Percentiles rank a stretch among this genome's conserved stretches.
These are phyloP conservation scores for Trichoderma brevicompactum DNA, from an alignment of 2,329 filamentous ascomycete species.

Conservation along the genomic window DNA sequence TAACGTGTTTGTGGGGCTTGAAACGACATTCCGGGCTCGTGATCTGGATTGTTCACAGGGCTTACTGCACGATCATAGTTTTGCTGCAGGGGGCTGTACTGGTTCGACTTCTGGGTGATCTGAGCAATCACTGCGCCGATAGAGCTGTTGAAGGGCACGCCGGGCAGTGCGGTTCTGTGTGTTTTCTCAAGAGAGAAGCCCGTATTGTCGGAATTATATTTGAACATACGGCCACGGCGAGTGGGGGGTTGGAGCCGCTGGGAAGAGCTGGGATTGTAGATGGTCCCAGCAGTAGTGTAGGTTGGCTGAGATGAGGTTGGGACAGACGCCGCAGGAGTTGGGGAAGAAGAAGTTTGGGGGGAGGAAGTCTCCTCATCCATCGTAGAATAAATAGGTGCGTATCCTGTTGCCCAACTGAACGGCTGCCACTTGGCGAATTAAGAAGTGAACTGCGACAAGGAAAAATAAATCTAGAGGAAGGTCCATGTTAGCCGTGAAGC, in stretches of 20 bases:
- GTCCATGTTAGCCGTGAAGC: slow-evolving; percentile 38
- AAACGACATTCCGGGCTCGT: slow-evolving; percentile 37
- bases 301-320: slow-evolving; percentile 43
- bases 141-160: slow-evolving; percentile 32
- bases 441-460: background rate
- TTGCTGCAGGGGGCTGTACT: slow-evolving; percentile 59
- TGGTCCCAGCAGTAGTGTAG: slow-evolving; percentile 62
- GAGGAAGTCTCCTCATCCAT: slow-evolving; percentile 42
- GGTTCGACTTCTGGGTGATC: slow-evolving; percentile 28
- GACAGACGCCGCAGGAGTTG: slow-evolving; percentile 32
- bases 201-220: slow-evolving; percentile 42
- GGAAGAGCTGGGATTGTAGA: slow-evolving; percentile 54
- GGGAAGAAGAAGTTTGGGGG: slow-evolving; percentile 34
- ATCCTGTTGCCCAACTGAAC: slow-evolving; percentile 32
- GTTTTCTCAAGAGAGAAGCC: slow-evolving; percentile 36
- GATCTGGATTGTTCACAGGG: slow-evolving; percentile 41
- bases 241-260: slow-evolving; percentile 56
- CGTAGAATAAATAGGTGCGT: slow-evolving; percentile 32
- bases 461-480: slow-evolving; percentile 33
- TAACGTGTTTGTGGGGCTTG: slow-evolving; percentile 30
- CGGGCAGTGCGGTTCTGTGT: slow-evolving; percentile 44
- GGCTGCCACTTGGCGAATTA: background rate
- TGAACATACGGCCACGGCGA: slow-evolving; percentile 54
- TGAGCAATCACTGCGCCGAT: background rate
- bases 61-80: slow-evolving; percentile 58